A percentile compares a stretch with the other conserved stretches of the same genome.
These are phyloP conservation scores for Globisporangium solare DNA, from an alignment of 352 stramenopile genomes.

Conservation along the genomic window DNA sequence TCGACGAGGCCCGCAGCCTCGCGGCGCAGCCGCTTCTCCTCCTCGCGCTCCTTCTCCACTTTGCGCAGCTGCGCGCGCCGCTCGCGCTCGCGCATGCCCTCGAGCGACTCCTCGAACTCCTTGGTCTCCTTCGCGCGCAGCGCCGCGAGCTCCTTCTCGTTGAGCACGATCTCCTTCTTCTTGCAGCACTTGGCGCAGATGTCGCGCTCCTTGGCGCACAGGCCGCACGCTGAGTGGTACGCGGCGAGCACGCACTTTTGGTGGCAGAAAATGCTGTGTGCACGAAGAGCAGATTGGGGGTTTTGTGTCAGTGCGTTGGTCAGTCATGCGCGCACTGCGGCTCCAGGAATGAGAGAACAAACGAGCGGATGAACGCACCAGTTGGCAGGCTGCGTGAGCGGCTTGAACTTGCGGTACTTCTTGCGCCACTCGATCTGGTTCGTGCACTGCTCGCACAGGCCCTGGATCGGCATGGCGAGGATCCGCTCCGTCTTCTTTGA, in stretches of 20 bases:
- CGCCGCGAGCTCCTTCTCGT: constrained; percentile 42
- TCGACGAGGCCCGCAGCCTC: constrained; percentile 24
- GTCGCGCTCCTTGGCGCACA: constrained; percentile 86
- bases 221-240: constrained; percentile 93
- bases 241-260: constrained; percentile 90
- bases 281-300: not conserved
- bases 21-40: constrained; percentile 20
- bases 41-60: constrained; percentile 48
- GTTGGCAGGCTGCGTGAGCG: constrained; percentile 90
- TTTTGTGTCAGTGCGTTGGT: not conserved
- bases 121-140: constrained; percentile 43
- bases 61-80: constrained; percentile 68
- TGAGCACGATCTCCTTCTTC: constrained; percentile 58
- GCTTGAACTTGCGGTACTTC: constrained; percentile 99
- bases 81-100: constrained; percentile 75
- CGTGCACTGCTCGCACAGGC: constrained; percentile 91
- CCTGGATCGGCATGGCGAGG: constrained; percentile 86
- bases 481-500: constrained; percentile 97
- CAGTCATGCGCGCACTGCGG: not conserved
- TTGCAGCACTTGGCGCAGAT: constrained; percentile 89
- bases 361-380: constrained; percentile 70
- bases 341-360: too few relatives aligned
- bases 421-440: constrained; percentile 98
- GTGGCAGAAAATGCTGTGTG: constrained; percentile 86
- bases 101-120: constrained; percentile 45